Conservation (phyloP, 305 asterid species). For the Petunia hybrid region DNA sequence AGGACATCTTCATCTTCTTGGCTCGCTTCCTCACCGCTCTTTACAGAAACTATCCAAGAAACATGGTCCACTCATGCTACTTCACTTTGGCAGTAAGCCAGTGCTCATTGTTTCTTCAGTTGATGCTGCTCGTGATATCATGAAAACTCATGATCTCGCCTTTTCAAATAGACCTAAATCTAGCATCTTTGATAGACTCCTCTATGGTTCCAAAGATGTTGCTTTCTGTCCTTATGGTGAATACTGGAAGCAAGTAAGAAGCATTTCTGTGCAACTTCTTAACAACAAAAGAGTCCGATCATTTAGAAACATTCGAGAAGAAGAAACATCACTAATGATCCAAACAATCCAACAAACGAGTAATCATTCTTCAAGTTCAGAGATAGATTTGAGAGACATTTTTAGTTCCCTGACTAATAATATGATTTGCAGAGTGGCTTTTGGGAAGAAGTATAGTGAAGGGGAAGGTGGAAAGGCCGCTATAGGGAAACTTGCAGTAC, state of each 20-base stretch:
- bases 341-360: constrained; percentile 28
- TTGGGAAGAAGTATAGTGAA: constrained; percentile 52
- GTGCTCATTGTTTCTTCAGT: constrained; percentile 48
- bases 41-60: constrained; percentile 40
- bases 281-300: constrained; percentile 51
- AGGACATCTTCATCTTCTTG: constrained; percentile 57
- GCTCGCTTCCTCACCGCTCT: constrained; percentile 42
- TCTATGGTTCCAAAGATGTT: constrained; percentile 43
- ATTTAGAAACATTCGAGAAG: constrained; percentile 45
- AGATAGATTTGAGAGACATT: constrained; percentile 38
- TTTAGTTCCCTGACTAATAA: constrained; percentile 41
- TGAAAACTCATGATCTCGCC: constrained; percentile 51
- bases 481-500: constrained; percentile 36
- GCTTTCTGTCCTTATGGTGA: constrained; percentile 54
- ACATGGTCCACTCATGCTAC: constrained; percentile 58
- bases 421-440: constrained; percentile 51
- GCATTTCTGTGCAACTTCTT: constrained; percentile 51
- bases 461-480: constrained; percentile 37
- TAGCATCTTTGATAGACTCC: constrained; percentile 23
- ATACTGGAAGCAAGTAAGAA: constrained; percentile 56
- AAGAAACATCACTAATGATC: constrained; percentile 49
- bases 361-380: neutral
- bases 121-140: constrained; percentile 43
- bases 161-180: constrained; percentile 46
- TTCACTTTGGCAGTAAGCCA: constrained; percentile 48